Conservation (phyloP, 768 basidiomycete genomes). For the Mrakia frigida region DNA sequence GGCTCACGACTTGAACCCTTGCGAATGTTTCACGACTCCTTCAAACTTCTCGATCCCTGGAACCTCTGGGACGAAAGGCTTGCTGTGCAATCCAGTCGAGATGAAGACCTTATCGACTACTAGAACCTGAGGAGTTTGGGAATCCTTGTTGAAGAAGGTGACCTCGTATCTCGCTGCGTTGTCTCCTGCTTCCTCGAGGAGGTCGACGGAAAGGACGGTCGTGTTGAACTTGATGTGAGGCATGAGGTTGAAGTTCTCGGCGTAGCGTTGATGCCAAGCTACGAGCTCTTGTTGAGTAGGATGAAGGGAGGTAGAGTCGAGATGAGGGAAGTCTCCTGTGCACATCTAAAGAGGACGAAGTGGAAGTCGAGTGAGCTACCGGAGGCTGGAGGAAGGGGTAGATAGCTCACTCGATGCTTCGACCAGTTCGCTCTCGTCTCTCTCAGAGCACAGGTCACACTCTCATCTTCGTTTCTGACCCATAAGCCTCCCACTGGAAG, state of each 20-base stretch:
- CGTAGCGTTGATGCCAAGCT: not conserved
- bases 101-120: not conserved
- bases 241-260: not conserved
- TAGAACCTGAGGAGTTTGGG: not conserved
- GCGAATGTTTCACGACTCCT: conserved; percentile 10
- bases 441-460: not conserved
- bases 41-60: not conserved
- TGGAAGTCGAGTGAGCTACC: not conserved
- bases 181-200: not conserved
- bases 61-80: not conserved
- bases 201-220: not conserved
- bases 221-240: not conserved
- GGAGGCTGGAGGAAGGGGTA: not conserved
- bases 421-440: not conserved
- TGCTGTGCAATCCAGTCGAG: not conserved
- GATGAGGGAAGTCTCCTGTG: not conserved
- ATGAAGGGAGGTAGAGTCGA: not conserved
- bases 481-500: conserved; percentile 3
- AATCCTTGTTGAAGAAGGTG: not conserved
- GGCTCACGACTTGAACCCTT: not conserved
- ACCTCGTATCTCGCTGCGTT: not conserved
- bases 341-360: too few relatives aligned
- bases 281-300: not conserved
- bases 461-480: not conserved
- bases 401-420: not conserved